Conservation (phyloP, 1,139 yeast species). For the Kodamaea derodonti region DNA sequence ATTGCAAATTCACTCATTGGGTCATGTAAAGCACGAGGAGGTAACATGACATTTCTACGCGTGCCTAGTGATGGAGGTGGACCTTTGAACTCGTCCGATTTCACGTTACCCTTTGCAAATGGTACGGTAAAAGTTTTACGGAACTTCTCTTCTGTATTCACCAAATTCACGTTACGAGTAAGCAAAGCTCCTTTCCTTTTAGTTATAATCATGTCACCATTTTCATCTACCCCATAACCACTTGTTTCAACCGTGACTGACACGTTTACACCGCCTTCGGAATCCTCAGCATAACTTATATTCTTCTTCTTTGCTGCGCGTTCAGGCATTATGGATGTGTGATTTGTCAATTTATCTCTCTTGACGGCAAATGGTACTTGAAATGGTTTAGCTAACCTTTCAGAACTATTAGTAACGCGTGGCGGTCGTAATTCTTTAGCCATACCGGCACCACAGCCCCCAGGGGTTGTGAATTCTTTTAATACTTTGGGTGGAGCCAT, state of each 20-base stretch:
- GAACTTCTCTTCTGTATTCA: slow-evolving; percentile 31
- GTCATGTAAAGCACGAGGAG: slow-evolving; percentile 89
- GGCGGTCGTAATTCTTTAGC: slow-evolving; percentile 41
- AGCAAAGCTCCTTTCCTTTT: slow-evolving; percentile 47
- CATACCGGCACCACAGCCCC: slow-evolving; percentile 46
- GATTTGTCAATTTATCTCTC: slow-evolving; percentile 1
- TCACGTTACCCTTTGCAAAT: slow-evolving; percentile 32
- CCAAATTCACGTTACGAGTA: slow-evolving; percentile 34
- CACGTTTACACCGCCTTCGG: slow-evolving; percentile 18
- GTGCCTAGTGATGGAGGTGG: slow-evolving; percentile 78
- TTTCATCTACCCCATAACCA: slow-evolving; percentile 18
- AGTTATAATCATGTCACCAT: slow-evolving; percentile 21
- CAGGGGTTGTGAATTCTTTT: slow-evolving; percentile 39
- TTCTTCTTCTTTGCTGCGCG: slow-evolving; percentile 22
- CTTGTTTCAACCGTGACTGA: slow-evolving; percentile 10
- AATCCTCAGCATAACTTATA: slow-evolving; percentile 30
- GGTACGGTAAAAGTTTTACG: slow-evolving; percentile 50
- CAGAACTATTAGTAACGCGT: slow-evolving; percentile 31
- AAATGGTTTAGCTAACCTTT: slow-evolving; percentile 38
- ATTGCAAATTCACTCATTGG: slow-evolving; percentile 93
- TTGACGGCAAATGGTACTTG: slow-evolving; percentile 36
- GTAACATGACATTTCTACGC: slow-evolving; percentile 59
- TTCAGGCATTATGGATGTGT: slow-evolving; percentile 10
- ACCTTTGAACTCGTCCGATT: slow-evolving; percentile 20
- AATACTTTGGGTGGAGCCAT: slow-evolving; percentile 32